These are phyloP conservation scores for Paulownia fortunei DNA, from an alignment of 257 asterid genomes.

Conservation along the genomic window DNA sequence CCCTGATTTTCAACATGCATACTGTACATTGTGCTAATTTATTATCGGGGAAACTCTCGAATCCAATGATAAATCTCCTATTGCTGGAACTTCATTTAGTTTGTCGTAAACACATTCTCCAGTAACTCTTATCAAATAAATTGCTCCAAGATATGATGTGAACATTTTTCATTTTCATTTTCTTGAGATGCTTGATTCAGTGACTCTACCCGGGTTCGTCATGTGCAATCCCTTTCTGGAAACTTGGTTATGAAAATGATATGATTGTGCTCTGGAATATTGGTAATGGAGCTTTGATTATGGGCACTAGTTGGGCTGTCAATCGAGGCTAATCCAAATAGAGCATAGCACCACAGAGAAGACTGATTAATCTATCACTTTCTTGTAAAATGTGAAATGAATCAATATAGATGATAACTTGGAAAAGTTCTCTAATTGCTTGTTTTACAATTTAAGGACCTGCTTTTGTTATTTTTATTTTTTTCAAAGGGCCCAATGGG, in stretches of 20 bases:
- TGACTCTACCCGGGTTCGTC: no score
- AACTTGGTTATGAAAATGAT: no score
- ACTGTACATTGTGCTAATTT: constrained; percentile 35
- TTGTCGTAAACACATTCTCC: constrained; percentile 18
- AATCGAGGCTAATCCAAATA: no score
- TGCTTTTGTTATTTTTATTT: background rate
- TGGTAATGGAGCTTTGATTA: no score
- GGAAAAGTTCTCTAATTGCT: background rate
- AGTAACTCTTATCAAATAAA: constrained; percentile 11
- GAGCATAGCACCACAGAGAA: no score
- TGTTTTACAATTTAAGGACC: background rate
- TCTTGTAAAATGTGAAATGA: background rate
- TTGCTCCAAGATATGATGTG: background rate
- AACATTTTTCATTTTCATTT: background rate
- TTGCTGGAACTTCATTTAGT: constrained; percentile 11
- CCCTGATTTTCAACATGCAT: constrained; percentile 43
- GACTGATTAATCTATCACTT: no score
- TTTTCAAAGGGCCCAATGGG: background rate
- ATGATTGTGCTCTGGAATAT: no score
- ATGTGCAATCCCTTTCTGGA: no score
- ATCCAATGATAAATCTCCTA: background rate
- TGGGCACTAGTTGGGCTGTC: no score
- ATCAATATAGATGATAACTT: background rate
- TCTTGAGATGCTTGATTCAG: no score
- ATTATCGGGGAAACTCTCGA: constrained; percentile 11